phyloP scores from a whole-genome alignment of 768 basidiomycete species.

The Kwoniella sp. region DNA sequence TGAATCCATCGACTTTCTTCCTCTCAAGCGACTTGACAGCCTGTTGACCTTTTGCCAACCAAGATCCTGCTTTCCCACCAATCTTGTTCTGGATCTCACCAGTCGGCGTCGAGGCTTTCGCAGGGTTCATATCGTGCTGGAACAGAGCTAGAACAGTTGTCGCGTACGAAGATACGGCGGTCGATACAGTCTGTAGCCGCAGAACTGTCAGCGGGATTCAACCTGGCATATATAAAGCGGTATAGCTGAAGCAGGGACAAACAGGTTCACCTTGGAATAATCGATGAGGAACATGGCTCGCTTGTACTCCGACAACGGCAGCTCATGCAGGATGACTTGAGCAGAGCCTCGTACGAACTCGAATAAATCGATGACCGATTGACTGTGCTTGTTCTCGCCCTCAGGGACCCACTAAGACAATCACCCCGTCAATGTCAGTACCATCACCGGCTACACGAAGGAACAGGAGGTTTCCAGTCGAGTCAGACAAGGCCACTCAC shows the following conservation, averaged over 20 bases:
- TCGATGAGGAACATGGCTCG: conserved; percentile 54
- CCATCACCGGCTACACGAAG: no score
- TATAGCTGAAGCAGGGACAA: no score
- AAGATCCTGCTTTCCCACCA: conserved; percentile 52
- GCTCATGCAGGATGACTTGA: conserved; percentile 45
- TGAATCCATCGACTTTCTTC: conserved; percentile 51
- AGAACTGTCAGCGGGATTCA: no score
- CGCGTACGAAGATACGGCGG: conserved; percentile 50
- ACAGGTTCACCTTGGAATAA: conserved; percentile 52
- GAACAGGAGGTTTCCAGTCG: no score
- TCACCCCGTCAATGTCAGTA: no score
- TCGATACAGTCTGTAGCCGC: conserved; percentile 44
- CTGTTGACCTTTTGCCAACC: conserved; percentile 55
- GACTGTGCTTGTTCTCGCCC: conserved; percentile 45
- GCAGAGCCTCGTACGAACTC: conserved; percentile 48
- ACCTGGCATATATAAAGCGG: no score
- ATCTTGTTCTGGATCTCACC: conserved; percentile 35
- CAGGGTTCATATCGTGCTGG: conserved; percentile 41
- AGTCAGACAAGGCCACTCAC: no score
- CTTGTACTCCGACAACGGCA: conserved; percentile 52
- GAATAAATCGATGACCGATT: conserved; percentile 55
- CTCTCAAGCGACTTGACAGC: conserved; percentile 53
- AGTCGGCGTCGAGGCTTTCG: conserved; percentile 34
- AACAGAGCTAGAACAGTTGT: conserved; percentile 52
- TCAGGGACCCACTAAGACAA: conserved; percentile 53